A percentile compares a stretch with the other conserved stretches of the same genome.
phyloP scores from a whole-genome alignment of 2,329 filamentous ascomycete genomes.

The Graphilbum sp. region DNA sequence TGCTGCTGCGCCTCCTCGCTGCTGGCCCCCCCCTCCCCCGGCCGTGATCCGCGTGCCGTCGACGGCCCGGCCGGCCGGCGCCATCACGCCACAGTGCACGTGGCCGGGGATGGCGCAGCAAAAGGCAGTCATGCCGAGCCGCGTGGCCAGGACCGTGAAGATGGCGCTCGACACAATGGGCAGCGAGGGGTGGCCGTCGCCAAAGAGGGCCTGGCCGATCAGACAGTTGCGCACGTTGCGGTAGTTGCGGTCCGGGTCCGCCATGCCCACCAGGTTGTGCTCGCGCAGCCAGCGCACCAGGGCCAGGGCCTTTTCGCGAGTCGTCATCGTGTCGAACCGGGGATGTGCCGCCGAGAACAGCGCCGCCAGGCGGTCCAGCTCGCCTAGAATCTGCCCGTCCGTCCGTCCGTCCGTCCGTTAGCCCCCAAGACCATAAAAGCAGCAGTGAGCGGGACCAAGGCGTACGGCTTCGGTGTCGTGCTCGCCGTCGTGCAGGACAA shows the following conservation, averaged over 20 bases:
- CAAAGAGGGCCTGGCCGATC: slow-evolving; percentile 63
- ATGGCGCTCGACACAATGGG: slow-evolving; percentile 79
- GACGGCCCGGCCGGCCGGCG: slow-evolving; percentile 41
- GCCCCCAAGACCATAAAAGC: too few species aligned
- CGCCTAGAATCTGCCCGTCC: background rate
- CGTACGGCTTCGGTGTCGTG: slow-evolving; percentile 47
- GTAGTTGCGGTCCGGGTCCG: slow-evolving; percentile 49
- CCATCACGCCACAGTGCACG: slow-evolving; percentile 63
- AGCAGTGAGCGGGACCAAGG: too few species aligned
- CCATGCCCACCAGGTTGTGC: slow-evolving; percentile 54
- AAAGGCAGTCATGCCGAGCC: slow-evolving; percentile 58
- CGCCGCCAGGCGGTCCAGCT: slow-evolving; percentile 27
- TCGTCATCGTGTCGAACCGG: slow-evolving; percentile 37
- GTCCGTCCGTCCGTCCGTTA: too few species aligned
- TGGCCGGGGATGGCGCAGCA: slow-evolving; percentile 75
- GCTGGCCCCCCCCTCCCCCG: too few species aligned
- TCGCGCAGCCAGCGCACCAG: slow-evolving; percentile 54
- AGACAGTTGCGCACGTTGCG: slow-evolving; percentile 75
- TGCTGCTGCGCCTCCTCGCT: too few species aligned
- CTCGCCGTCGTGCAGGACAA: slow-evolving; percentile 56
- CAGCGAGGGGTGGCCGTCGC: slow-evolving; percentile 58
- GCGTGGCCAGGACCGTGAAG: slow-evolving; percentile 62
- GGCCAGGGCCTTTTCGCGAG: slow-evolving; percentile 49
- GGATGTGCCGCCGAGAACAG: slow-evolving; percentile 37
- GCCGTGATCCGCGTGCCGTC: slow-evolving; percentile 32